A percentile compares a stretch with the other conserved stretches of the same genome.
These are phyloP conservation scores for Rubus idaeus DNA, from an alignment of 306 rosid genomes.

Conservation along the genomic window DNA sequence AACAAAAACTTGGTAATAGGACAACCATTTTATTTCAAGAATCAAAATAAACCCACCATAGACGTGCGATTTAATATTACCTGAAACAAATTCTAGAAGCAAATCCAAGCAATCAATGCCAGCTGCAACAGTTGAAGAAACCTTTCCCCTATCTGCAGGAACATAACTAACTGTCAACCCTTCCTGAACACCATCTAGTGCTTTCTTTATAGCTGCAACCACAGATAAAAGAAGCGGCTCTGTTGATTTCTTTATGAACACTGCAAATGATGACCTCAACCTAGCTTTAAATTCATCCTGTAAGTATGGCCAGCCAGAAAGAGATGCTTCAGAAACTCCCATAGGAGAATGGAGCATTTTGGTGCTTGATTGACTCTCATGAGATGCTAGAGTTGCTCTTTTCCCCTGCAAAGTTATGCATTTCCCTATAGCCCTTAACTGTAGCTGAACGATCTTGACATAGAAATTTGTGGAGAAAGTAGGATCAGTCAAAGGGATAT, in stretches of 20 bases:
- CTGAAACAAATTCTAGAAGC: conserved; percentile 83
- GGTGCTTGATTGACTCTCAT: conserved; percentile 44
- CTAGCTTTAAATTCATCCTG: conserved; percentile 67
- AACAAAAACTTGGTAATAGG: neutral
- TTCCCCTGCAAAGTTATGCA: conserved; percentile 79
- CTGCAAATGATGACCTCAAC: conserved; percentile 66
- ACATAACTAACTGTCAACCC: conserved; percentile 49
- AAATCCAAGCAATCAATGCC: conserved; percentile 81
- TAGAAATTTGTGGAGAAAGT: conserved; percentile 50
- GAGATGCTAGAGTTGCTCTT: conserved; percentile 68
- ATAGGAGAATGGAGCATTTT: conserved; percentile 42
- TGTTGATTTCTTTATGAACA: conserved; percentile 58
- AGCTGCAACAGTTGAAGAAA: conserved; percentile 70
- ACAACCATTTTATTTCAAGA: neutral
- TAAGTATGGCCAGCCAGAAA: conserved; percentile 43
- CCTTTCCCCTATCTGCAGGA: conserved; percentile 51
- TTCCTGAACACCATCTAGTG: conserved; percentile 68
- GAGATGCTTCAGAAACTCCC: conserved; percentile 47
- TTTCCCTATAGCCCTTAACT: conserved; percentile 71
- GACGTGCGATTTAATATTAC: conserved; percentile 39
- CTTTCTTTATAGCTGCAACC: conserved; percentile 73
- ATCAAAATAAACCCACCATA: conserved; percentile 12
- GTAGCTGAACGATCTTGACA: conserved; percentile 54
- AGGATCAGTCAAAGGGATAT: conserved; percentile 62
- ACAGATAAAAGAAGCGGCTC: conserved; percentile 71